These are phyloP conservation scores for Paracoccidioides lutzii DNA, from an alignment of 2,329 filamentous ascomycete genomes.

Conservation along the genomic window DNA sequence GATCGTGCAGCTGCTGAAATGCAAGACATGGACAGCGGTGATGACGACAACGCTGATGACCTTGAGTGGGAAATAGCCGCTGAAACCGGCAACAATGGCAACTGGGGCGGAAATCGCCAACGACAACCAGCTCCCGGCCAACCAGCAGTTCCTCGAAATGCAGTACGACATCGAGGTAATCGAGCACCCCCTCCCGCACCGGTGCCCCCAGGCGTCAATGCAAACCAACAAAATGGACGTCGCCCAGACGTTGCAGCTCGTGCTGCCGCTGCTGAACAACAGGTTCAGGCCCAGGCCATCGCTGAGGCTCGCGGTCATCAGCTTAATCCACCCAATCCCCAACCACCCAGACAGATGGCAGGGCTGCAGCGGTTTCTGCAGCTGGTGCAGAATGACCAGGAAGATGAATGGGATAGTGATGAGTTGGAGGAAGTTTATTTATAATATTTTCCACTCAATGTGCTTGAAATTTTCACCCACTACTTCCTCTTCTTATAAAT, in stretches of 20 bases:
- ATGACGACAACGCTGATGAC: constrained; percentile 4
- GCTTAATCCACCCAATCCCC: constrained; percentile 9
- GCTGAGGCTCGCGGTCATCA: background rate
- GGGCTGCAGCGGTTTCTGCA: constrained; percentile 41
- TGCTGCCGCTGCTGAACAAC: constrained; percentile 1
- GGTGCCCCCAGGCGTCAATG: constrained; percentile 17
- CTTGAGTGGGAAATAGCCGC: constrained; percentile 9
- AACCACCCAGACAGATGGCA: background rate
- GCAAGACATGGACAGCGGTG: constrained; percentile 11
- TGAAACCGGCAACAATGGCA: constrained; percentile 16
- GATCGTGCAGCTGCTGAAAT: constrained; percentile 2
- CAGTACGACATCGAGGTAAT: constrained; percentile 22
- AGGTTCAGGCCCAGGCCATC: background rate
- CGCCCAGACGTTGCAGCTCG: constrained; percentile 9
- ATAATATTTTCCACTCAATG: background rate
- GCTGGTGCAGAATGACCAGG: constrained; percentile 40
- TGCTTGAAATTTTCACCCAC: background rate
- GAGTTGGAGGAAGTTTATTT: constrained; percentile 35
- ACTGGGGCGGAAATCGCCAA: constrained; percentile 20
- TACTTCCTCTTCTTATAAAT: background rate
- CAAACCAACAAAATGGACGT: constrained; percentile 6
- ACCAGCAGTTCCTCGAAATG: constrained; percentile 27
- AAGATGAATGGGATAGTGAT: constrained; percentile 49
- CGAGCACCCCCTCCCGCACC: constrained; percentile 27
- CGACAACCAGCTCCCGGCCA: constrained; percentile 25